Evolutionary conservation across 768 basidiomycete species (phyloP).

Genomic region (Tylopilus balloui): DNA sequence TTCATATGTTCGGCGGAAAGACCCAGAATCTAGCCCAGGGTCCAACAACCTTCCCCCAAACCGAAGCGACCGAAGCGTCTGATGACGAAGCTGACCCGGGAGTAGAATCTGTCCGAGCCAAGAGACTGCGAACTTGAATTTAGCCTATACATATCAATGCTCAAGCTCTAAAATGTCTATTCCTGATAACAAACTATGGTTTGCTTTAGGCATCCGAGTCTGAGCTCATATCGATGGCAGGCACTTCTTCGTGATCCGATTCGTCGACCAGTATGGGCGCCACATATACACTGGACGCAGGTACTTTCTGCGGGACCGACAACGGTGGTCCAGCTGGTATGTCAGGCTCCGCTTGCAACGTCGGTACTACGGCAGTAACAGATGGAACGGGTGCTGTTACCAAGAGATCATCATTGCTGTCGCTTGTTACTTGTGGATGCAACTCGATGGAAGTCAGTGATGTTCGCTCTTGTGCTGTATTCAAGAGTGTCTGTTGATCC

Average conservation of each 20-base stretch:
- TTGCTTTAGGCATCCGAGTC: conserved; percentile 54
- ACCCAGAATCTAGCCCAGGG: conserved; percentile 24
- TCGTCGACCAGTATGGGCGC: conserved; percentile 27
- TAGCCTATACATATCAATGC: not conserved
- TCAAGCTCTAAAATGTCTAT: not conserved
- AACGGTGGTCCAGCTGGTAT: not conserved
- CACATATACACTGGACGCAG: not conserved
- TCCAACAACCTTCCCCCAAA: conserved; percentile 3
- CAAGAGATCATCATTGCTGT: not conserved
- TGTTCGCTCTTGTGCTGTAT: not conserved
- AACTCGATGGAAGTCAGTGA: not conserved
- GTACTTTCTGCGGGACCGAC: conserved; percentile 2
- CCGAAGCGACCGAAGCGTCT: conserved; percentile 26
- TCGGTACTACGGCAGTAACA: not conserved
- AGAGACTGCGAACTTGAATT: conserved; percentile 16
- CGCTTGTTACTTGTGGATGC: conserved; percentile 1
- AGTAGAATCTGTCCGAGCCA: conserved; percentile 3
- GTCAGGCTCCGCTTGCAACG: not conserved
- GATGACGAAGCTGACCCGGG: conserved; percentile 34
- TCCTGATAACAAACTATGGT: not conserved
- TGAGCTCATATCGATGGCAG: conserved; percentile 70
- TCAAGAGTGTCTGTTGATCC: not conserved
- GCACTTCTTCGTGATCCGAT: conserved; percentile 75
- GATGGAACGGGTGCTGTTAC: not conserved
- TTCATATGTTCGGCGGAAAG: conserved; percentile 5